A percentile compares a stretch with the other conserved stretches of the same genome.
These are phyloP conservation scores for Biscogniauxia mediterranea DNA, from an alignment of 2,329 filamentous ascomycete genomes.

Conservation along the genomic window DNA sequence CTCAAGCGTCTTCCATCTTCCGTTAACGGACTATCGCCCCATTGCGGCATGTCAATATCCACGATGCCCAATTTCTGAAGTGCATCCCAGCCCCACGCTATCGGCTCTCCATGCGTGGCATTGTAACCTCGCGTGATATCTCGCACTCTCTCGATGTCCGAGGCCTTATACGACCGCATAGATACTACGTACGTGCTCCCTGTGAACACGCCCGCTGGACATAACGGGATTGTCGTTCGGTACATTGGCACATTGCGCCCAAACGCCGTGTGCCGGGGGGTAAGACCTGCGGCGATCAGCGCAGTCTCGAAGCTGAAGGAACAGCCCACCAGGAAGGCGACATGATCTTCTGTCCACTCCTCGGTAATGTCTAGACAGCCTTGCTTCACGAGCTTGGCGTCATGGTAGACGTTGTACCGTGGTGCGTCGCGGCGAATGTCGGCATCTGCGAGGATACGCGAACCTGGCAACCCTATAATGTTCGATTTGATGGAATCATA, in stretches of 20 bases:
- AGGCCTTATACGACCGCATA: slow-evolving; percentile 56
- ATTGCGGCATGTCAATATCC: slow-evolving; percentile 53
- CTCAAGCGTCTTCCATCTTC: slow-evolving; percentile 38
- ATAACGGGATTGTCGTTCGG: slow-evolving; percentile 53
- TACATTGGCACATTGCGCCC: slow-evolving; percentile 61
- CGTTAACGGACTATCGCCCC: slow-evolving; percentile 50
- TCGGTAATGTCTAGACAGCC: slow-evolving; percentile 42
- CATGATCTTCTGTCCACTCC: slow-evolving; percentile 57
- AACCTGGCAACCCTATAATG: slow-evolving; percentile 20
- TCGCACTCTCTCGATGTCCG: slow-evolving; percentile 52
- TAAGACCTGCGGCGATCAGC: slow-evolving; percentile 47
- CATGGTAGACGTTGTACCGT: slow-evolving; percentile 56
- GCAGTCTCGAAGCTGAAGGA: slow-evolving; percentile 63
- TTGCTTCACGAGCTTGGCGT: slow-evolving; percentile 40
- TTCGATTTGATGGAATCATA: slow-evolving; percentile 38
- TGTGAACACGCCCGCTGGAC: slow-evolving; percentile 57
- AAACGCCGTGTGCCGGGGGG: slow-evolving; percentile 48
- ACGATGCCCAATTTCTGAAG: slow-evolving; percentile 50
- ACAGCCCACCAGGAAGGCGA: slow-evolving; percentile 63
- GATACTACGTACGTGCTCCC: slow-evolving; percentile 57
- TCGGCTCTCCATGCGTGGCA: slow-evolving; percentile 61
- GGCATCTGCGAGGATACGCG: slow-evolving; percentile 38
- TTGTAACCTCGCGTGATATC: slow-evolving; percentile 53
- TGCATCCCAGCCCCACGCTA: slow-evolving; percentile 64
- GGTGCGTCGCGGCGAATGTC: slow-evolving; percentile 60